Evolutionary conservation across 2,329 filamentous ascomycete species (phyloP).

Genomic region (Epichloe festucae): DNA sequence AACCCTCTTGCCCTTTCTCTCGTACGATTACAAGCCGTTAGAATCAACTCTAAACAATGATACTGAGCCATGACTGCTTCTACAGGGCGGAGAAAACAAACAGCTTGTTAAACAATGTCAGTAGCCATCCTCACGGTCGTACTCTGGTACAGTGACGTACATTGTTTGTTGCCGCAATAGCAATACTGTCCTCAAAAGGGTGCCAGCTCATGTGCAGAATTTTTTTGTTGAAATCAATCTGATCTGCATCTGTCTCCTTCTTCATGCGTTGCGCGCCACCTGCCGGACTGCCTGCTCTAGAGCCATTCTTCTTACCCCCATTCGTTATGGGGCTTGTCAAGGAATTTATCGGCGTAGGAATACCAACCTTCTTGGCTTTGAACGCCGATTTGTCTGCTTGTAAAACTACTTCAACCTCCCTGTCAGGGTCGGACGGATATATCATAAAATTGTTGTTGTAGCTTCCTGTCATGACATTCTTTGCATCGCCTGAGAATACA

Average conservation of each 20-base stretch:
- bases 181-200: conserved; percentile 98
- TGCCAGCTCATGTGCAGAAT: conserved; percentile 99
- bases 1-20: background rate
- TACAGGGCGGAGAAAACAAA: conserved; percentile 71
- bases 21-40: background rate
- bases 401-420: conserved; percentile 92
- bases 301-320: conserved; percentile 74
- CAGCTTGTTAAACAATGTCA: conserved; percentile 34
- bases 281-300: conserved; percentile 77
- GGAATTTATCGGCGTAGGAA: conserved; percentile 90
- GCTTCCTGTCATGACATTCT: conserved; percentile 98
- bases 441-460: conserved; percentile 99
- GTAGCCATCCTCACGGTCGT: background rate
- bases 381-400: conserved; percentile 98
- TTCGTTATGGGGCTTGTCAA: conserved; percentile 61
- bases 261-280: conserved; percentile 77
- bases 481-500: conserved; percentile 93
- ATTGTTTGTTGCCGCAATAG: conserved; percentile 98
- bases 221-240: conserved; percentile 99
- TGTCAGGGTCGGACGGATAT: conserved; percentile 89
- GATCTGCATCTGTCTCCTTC: conserved; percentile 97
- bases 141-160: conserved; percentile 42
- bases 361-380: conserved; percentile 98
- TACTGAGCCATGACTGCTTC: background rate
- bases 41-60: background rate